A percentile compares a stretch with the other conserved stretches of the same genome.
Evolutionary conservation across 2,329 filamentous ascomycete genomes (phyloP).

Genomic region (Hirsutella minnesotensis): DNA sequence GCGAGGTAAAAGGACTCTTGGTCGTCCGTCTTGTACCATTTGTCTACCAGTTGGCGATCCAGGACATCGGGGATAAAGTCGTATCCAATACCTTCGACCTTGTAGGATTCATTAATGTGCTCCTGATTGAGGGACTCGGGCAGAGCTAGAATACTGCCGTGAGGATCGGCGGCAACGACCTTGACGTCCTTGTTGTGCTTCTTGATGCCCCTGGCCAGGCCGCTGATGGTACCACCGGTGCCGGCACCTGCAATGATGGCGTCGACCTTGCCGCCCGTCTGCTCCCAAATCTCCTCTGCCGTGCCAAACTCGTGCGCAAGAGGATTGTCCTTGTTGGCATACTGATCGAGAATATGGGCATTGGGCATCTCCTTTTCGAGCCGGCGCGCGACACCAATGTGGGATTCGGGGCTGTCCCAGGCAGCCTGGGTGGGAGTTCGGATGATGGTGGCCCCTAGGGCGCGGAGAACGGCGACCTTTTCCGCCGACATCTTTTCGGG

Average conservation of each 20-base stretch:
- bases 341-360: constrained; percentile 94
- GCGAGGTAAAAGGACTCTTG: constrained; percentile 82
- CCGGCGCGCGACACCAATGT: constrained; percentile 86
- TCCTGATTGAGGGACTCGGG: constrained; percentile 71
- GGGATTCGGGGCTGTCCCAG: constrained; percentile 87
- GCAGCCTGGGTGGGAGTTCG: constrained; percentile 92
- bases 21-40: constrained; percentile 98
- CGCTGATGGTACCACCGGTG: constrained; percentile 90
- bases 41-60: constrained; percentile 67
- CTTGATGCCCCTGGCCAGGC: constrained; percentile 69
- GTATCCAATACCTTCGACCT: constrained; percentile 97
- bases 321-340: constrained; percentile 84
- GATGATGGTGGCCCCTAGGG: constrained; percentile 93
- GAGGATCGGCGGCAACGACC: constrained; percentile 83
- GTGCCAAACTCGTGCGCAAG: constrained; percentile 89
- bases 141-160: constrained; percentile 81
- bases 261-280: constrained; percentile 72
- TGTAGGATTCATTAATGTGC: constrained; percentile 74
- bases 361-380: constrained; percentile 94
- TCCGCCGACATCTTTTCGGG: constrained; percentile 99
- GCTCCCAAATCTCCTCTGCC: constrained; percentile 89
- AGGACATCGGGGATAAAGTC: constrained; percentile 96
- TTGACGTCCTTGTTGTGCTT: constrained; percentile 82
- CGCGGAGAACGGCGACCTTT: constrained; percentile 90
- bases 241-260: constrained; percentile 86